Percentiles rank a stretch among this genome's conserved stretches.
Conservation (phyloP, 805 yeast species). For the Kuraishia cidri region DNA sequence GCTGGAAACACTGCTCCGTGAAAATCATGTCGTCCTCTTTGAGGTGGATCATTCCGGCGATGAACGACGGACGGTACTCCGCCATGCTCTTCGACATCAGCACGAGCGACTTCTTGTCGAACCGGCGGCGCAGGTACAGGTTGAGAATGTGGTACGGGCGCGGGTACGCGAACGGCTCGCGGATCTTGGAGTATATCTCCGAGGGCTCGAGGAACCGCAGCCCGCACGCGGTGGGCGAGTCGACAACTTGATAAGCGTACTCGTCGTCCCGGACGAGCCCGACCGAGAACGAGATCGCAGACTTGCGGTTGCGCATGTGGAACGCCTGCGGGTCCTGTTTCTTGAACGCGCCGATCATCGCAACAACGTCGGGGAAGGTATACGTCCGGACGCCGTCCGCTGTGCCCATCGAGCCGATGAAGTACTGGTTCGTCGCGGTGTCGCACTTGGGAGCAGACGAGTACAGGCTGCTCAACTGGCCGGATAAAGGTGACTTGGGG, state of each 20-base stretch:
- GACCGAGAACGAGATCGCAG: constrained; percentile 37
- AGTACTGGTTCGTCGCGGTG: constrained; percentile 56
- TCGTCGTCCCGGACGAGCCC: constrained; percentile 31
- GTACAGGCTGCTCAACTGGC: constrained; percentile 3
- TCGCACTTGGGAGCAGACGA: constrained; percentile 37
- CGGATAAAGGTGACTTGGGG: not conserved
- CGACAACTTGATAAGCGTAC: constrained; percentile 11
- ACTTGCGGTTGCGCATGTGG: constrained; percentile 17
- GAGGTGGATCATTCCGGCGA: constrained; percentile 82
- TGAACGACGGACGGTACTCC: constrained; percentile 83
- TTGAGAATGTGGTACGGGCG: constrained; percentile 83
- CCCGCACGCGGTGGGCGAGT: constrained; percentile 19
- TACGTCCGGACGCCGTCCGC: constrained; percentile 25
- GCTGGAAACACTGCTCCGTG: constrained; percentile 93
- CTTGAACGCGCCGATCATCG: constrained; percentile 29
- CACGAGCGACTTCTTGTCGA: constrained; percentile 60
- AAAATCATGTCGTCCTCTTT: constrained; percentile 89
- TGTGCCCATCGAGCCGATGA: constrained; percentile 39
- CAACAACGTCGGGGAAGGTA: constrained; percentile 55
- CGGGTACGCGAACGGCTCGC: constrained; percentile 77
- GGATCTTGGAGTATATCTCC: constrained; percentile 71
- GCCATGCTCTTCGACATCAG: constrained; percentile 86
- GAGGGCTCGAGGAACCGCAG: constrained; percentile 52
- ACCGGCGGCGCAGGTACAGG: constrained; percentile 62
- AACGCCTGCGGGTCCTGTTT: constrained; percentile 30